A percentile compares a stretch with the other conserved stretches of the same genome.
phyloP scores from a whole-genome alignment of 331 rosid species.

The Erythrophleum ivorense region DNA sequence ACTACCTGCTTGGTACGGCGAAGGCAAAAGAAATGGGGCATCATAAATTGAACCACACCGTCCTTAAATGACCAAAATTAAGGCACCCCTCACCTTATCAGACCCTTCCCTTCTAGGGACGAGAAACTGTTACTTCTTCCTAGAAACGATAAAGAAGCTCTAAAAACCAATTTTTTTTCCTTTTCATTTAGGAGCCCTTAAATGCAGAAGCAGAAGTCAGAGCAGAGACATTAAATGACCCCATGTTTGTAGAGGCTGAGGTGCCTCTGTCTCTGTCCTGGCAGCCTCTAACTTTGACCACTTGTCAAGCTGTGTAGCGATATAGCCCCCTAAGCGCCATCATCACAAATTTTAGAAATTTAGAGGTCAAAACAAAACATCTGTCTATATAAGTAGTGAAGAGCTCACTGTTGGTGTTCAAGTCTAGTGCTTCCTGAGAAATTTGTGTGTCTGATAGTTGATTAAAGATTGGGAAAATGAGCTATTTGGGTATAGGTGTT shows the following conservation, averaged over 20 bases:
- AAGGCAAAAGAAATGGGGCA: slow-evolving; percentile 38
- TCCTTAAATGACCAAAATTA: slow-evolving; percentile 39
- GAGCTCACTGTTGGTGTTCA: neutral
- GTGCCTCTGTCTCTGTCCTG: slow-evolving; percentile 42
- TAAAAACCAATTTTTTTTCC: slow-evolving; percentile 40
- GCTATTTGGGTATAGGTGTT: slow-evolving; percentile 77
- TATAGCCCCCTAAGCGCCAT: slow-evolving; percentile 30
- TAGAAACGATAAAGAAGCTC: slow-evolving; percentile 42
- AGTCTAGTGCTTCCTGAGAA: neutral
- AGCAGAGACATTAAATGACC: slow-evolving; percentile 48
- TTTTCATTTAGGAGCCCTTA: slow-evolving; percentile 38
- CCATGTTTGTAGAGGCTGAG: slow-evolving; percentile 22
- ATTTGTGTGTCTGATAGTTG: neutral
- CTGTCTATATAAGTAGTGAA: slow-evolving; percentile 45
- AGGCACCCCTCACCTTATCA: slow-evolving; percentile 47
- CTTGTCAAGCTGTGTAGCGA: slow-evolving; percentile 49
- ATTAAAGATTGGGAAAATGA: slow-evolving; percentile 52
- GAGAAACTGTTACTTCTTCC: slow-evolving; percentile 46
- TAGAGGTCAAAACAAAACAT: too few relatives aligned
- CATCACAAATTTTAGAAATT: slow-evolving; percentile 32
- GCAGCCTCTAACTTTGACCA: slow-evolving; percentile 50
- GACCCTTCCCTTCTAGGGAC: slow-evolving; percentile 51
- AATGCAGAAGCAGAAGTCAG: slow-evolving; percentile 53
- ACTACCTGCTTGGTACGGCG: slow-evolving; percentile 6
- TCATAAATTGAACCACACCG: slow-evolving; percentile 44